Percentiles rank a stretch among this genome's conserved stretches.
Evolutionary conservation across 2,329 filamentous ascomycete species (phyloP).

Genomic region (Phoma herbarum): DNA sequence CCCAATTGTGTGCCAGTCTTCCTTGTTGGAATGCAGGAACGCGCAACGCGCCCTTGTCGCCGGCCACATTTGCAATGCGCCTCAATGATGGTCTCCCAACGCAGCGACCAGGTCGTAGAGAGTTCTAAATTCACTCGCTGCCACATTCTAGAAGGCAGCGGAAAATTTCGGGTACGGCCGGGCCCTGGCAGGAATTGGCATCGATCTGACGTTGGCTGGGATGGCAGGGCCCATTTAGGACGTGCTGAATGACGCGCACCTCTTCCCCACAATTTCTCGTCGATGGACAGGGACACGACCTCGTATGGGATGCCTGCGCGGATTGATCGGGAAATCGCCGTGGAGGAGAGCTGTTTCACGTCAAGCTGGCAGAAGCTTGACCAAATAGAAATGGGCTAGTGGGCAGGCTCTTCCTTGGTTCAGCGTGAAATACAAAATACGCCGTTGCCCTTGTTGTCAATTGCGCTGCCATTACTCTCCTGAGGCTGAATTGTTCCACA

Average conservation of each 20-base stretch:
- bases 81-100: conserved; percentile 11
- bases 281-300: conserved; percentile 9
- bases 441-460: neutral
- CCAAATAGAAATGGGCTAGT: conserved; percentile 9
- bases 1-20: neutral
- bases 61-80: conserved; percentile 13
- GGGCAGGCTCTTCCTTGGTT: conserved; percentile 3
- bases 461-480: neutral
- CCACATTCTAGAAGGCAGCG: conserved; percentile 21
- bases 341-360: conserved; percentile 14
- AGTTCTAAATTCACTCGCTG: conserved; percentile 14
- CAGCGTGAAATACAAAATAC: conserved; percentile 11
- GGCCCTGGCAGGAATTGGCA: conserved; percentile 10
- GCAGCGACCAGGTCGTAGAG: conserved; percentile 3
- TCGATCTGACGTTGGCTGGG: conserved; percentile 16
- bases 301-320: conserved; percentile 17
- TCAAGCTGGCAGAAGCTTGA: conserved; percentile 2
- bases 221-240: conserved; percentile 1
- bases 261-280: conserved; percentile 21
- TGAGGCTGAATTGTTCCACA: conserved; percentile 6
- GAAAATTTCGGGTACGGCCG: conserved; percentile 14
- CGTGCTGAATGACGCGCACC: conserved; percentile 21
- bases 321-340: conserved; percentile 8
- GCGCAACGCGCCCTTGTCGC: conserved; percentile 16
- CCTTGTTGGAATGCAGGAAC: conserved; percentile 20